phyloP scores from a whole-genome alignment of 208 protist genomes.

The Wallacemonas sp. region DNA sequence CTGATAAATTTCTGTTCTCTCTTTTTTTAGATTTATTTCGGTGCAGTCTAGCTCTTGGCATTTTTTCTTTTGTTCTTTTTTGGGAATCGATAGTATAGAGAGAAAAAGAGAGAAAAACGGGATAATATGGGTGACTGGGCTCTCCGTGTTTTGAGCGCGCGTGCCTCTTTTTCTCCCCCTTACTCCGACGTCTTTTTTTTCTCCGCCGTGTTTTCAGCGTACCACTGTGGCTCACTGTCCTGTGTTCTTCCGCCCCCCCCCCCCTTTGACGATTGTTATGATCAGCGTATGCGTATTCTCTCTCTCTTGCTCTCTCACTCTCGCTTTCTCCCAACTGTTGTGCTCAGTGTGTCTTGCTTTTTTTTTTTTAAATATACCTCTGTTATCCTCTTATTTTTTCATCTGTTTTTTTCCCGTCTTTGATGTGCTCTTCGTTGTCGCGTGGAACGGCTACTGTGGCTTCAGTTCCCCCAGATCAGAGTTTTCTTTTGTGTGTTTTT shows the following conservation, averaged over 20 bases:
- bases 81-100: no score
- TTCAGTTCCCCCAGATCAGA: no score
- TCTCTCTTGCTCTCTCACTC: neutral
- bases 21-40: slow-evolving; percentile 10
- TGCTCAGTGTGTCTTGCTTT: neutral
- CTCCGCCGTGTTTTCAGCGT: neutral
- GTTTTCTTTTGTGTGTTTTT: no score
- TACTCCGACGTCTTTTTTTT: neutral
- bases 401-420: neutral
- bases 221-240: neutral
- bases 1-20: slow-evolving; percentile 7
- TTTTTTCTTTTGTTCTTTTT: slow-evolving; percentile 6
- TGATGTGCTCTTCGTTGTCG: no score
- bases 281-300: neutral
- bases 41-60: neutral
- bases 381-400: slow-evolving; percentile 13
- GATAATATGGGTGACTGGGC: no score
- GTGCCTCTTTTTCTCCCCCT: neutral
- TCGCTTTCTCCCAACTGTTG: neutral
- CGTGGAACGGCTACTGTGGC: no score
- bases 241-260: neutral
- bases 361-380: neutral
- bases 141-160: no score
- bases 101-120: no score
- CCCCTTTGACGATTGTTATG: no score